Evolutionary conservation across 2,329 filamentous ascomycete species (phyloP).

Genomic region (Aspergillus awamori): DNA sequence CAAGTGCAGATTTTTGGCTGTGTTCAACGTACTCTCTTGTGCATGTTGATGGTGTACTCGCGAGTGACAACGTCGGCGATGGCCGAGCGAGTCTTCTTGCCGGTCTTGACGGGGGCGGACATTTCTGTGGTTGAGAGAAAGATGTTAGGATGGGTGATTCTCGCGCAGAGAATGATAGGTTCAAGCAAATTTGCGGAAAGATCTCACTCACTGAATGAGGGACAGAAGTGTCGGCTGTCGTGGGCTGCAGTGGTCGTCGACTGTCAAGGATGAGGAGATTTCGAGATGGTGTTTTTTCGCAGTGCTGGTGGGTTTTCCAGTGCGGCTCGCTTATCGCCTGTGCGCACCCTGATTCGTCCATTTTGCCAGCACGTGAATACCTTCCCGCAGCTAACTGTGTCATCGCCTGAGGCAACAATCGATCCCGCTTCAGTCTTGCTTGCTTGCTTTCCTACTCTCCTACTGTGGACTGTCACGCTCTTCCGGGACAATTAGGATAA

Average conservation of each 20-base stretch:
- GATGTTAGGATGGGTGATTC: constrained; percentile 5
- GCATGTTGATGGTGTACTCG: constrained; percentile 99
- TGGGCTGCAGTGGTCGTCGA: constrained; percentile 45
- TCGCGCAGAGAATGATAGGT: background rate
- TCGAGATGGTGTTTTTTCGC: constrained; percentile 29
- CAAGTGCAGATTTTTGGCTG: constrained; percentile 6
- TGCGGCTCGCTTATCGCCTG: constrained; percentile 42
- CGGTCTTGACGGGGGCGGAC: constrained; percentile 65
- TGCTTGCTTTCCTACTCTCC: background rate
- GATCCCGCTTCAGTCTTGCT: background rate
- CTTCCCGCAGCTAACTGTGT: background rate
- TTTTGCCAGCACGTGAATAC: background rate
- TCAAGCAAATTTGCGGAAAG: background rate
- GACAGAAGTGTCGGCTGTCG: constrained; percentile 39
- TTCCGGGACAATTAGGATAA: too few relatives aligned
- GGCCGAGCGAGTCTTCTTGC: constrained; percentile 83
- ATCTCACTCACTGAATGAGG: constrained; percentile 39
- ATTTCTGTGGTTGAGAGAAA: constrained; percentile 55
- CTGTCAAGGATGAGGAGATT: constrained; percentile 30
- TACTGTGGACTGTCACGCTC: too few relatives aligned
- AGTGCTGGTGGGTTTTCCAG: constrained; percentile 35
- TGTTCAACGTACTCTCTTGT: constrained; percentile 87
- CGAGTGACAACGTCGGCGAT: constrained; percentile 98
- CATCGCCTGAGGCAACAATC: background rate
- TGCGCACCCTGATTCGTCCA: constrained; percentile 33